Percentiles rank a stretch among this genome's conserved stretches.
Evolutionary conservation across 345 rosid genomes (phyloP).

Genomic region (Populus nigra): DNA sequence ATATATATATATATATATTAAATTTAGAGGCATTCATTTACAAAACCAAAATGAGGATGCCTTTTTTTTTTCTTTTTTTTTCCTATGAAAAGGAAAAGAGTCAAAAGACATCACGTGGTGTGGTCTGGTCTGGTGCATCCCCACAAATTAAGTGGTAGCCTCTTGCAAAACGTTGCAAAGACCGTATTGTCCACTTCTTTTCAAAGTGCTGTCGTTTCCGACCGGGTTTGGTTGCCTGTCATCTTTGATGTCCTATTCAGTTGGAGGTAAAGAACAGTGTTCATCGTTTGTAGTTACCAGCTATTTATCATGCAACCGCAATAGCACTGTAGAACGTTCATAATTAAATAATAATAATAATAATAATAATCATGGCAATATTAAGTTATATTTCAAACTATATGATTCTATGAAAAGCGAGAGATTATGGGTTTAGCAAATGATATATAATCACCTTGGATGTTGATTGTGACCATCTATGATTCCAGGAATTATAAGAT

Average conservation of each 20-base stretch:
- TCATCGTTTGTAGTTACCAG: not conserved
- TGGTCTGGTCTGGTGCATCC: not conserved
- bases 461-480: not conserved
- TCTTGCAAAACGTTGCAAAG: not conserved
- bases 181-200: not conserved
- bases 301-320: not conserved
- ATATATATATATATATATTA: too few relatives aligned
- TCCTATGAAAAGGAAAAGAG: not conserved
- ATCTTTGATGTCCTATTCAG: not conserved
- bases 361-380: not conserved
- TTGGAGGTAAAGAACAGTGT: not conserved
- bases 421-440: not conserved
- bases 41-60: too few relatives aligned
- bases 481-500: not conserved
- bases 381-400: too few relatives aligned
- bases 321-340: not conserved
- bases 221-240: not conserved
- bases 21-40: too few relatives aligned
- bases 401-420: not conserved
- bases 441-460: not conserved
- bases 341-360: too few relatives aligned
- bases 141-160: too few relatives aligned
- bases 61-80: too few relatives aligned
- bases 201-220: not conserved
- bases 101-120: not conserved